phyloP scores from a whole-genome alignment of 2,329 filamentous ascomycete genomes.

The Metarhizium rileyi region DNA sequence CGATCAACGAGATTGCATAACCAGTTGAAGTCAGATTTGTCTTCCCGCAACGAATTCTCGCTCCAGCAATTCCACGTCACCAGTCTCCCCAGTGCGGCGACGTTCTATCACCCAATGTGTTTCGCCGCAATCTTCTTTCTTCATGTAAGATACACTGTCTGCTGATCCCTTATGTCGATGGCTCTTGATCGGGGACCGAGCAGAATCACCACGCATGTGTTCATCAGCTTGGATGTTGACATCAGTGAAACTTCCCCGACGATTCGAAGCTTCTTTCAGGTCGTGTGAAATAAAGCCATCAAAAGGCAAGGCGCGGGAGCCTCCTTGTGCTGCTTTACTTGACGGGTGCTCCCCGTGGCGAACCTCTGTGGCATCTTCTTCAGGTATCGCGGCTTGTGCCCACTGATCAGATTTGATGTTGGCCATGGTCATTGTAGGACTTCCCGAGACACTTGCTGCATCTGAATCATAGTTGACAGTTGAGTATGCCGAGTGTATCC shows the following conservation, averaged over 20 bases:
- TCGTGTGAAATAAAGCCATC: background rate
- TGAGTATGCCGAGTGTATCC: slow-evolving; percentile 42
- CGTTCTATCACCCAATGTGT: slow-evolving; percentile 62
- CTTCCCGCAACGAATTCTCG: slow-evolving; percentile 53
- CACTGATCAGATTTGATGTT: slow-evolving; percentile 15
- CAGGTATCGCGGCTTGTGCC: background rate
- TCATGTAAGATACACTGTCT: slow-evolving; percentile 62
- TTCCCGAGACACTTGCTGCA: slow-evolving; percentile 34
- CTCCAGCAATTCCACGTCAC: slow-evolving; percentile 55
- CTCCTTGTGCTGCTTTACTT: background rate
- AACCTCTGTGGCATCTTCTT: background rate
- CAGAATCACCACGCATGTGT: slow-evolving; percentile 8
- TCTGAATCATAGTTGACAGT: slow-evolving; percentile 39
- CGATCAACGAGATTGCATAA: background rate
- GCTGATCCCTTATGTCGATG: slow-evolving; percentile 47
- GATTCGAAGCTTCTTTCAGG: background rate
- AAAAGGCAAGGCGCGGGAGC: background rate
- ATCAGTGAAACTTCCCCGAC: slow-evolving; percentile 1
- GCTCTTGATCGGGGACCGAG: slow-evolving; percentile 19
- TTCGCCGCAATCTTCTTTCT: slow-evolving; percentile 50
- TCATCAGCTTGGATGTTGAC: slow-evolving; percentile 1
- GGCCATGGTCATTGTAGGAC: slow-evolving; percentile 40
- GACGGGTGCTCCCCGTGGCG: background rate
- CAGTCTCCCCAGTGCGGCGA: slow-evolving; percentile 53
- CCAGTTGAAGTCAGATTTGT: slow-evolving; percentile 26